Conservation (phyloP, 768 basidiomycete genomes). For the Lactifluus volemus region DNA sequence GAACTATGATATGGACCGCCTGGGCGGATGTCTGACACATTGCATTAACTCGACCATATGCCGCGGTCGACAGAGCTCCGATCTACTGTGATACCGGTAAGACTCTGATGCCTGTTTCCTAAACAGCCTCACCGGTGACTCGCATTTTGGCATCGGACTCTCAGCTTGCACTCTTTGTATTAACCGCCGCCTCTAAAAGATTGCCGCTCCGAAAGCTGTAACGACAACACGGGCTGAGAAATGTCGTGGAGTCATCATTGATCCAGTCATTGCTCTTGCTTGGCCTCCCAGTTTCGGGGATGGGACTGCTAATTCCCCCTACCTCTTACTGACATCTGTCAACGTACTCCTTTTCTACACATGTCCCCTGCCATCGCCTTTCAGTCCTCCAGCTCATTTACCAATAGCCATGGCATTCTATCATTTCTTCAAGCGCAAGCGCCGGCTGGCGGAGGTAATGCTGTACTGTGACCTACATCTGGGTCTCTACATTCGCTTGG, state of each 20-base stretch:
- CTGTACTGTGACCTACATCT: constrained; percentile 29
- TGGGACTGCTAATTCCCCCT: not conserved
- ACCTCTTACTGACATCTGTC: not conserved
- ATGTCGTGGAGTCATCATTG: constrained; percentile 25
- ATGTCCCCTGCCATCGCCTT: too few species aligned
- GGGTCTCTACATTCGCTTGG: not conserved
- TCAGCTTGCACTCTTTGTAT: constrained; percentile 27
- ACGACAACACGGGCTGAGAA: constrained; percentile 26
- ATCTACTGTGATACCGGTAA: too few species aligned
- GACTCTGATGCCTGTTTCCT: constrained; percentile 15
- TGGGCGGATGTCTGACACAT: constrained; percentile 42
- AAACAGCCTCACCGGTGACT: constrained; percentile 26
- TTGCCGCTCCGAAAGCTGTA: constrained; percentile 29
- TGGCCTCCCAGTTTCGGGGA: constrained; percentile 1
- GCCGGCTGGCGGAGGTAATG: constrained; percentile 25
- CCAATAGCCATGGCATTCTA: constrained; percentile 23
- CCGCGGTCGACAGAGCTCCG: too few species aligned
- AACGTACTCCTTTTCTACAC: constrained; percentile 26
- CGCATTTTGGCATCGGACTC: constrained; percentile 22
- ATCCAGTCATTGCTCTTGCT: constrained; percentile 29
- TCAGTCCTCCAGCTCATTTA: not conserved
- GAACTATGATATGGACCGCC: constrained; percentile 67
- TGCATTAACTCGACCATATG: constrained; percentile 24
- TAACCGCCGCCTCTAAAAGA: constrained; percentile 40
- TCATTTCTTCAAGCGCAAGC: constrained; percentile 21